phyloP scores from a whole-genome alignment of 2,329 filamentous ascomycete species.

The Talaromyces sp. region DNA sequence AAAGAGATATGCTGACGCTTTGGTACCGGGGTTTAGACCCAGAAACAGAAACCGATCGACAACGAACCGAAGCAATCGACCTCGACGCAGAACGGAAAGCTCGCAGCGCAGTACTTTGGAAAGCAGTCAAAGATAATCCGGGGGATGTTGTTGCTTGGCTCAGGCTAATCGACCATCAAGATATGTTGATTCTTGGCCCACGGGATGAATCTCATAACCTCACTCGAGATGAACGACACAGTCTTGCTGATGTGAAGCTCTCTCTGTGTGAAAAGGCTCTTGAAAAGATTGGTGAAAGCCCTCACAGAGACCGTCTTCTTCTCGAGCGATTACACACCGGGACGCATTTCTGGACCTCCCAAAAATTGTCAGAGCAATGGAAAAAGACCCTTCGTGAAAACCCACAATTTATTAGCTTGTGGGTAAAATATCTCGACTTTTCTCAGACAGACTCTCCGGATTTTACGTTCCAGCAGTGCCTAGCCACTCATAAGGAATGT shows the following conservation, averaged over 20 bases:
- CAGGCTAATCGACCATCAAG: conserved; percentile 76
- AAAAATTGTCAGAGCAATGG: conserved; percentile 67
- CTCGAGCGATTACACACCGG: conserved; percentile 74
- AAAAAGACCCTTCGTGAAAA: conserved; percentile 59
- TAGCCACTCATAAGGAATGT: conserved; percentile 62
- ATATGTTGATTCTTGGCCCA: conserved; percentile 60
- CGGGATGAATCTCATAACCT: conserved; percentile 38
- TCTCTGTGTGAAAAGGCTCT: conserved; percentile 79
- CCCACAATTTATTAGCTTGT: conserved; percentile 64
- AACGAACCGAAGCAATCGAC: conserved; percentile 38
- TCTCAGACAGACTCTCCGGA: conserved; percentile 66
- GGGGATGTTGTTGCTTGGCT: conserved; percentile 74
- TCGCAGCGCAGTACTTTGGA: conserved; percentile 60
- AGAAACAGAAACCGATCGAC: conserved; percentile 35
- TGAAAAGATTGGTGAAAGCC: conserved; percentile 51
- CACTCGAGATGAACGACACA: conserved; percentile 65
- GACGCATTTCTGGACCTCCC: conserved; percentile 69
- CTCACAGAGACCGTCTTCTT: conserved; percentile 63
- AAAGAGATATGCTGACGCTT: background rate
- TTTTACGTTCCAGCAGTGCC: conserved; percentile 70
- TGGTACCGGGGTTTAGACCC: background rate
- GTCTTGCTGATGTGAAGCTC: conserved; percentile 77
- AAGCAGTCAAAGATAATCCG: conserved; percentile 66
- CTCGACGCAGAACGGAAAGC: conserved; percentile 49
- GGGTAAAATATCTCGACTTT: conserved; percentile 74